phyloP scores from a whole-genome alignment of 345 rosid species.

The Dovyalis caffra region DNA sequence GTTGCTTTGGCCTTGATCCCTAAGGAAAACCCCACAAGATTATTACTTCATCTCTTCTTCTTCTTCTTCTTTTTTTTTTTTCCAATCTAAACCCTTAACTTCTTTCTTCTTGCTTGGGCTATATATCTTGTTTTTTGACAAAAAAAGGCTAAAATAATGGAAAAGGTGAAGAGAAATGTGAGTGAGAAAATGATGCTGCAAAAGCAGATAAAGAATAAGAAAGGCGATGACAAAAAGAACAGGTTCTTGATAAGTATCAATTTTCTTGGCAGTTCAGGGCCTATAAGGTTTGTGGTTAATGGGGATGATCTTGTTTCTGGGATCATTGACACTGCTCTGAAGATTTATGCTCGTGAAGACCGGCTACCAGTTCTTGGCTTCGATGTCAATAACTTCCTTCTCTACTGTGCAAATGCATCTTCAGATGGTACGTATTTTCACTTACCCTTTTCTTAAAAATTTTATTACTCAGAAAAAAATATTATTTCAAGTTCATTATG shows the following conservation, averaged over 20 bases:
- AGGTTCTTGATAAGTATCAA: slow-evolving; percentile 16
- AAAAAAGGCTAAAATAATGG: not conserved
- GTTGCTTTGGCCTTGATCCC: slow-evolving; percentile 2
- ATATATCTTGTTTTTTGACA: not conserved
- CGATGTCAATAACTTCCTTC: slow-evolving; percentile 17
- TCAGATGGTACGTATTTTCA: slow-evolving; percentile 12
- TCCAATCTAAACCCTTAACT: not conserved
- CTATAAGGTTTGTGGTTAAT: slow-evolving; percentile 17
- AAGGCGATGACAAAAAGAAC: not conserved
- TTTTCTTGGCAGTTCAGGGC: slow-evolving; percentile 25
- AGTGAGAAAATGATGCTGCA: not conserved
- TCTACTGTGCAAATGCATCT: slow-evolving; percentile 9
- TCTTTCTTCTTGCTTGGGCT: not conserved
- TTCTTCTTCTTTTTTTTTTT: not conserved
- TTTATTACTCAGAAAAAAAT: not conserved
- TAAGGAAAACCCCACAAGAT: not conserved
- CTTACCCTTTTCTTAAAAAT: not conserved
- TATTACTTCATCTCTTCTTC: too few relatives aligned
- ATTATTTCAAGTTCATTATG: too few relatives aligned
- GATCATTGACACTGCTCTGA: slow-evolving; percentile 14
- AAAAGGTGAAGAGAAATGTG: slow-evolving; percentile 7
- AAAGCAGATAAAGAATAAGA: slow-evolving; percentile 2
- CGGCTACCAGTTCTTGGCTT: slow-evolving; percentile 26
- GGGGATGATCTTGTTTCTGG: slow-evolving; percentile 16
- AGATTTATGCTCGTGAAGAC: slow-evolving; percentile 15